Conservation (phyloP, 2,329 filamentous ascomycete species). For the Aspergillus sp. region DNA sequence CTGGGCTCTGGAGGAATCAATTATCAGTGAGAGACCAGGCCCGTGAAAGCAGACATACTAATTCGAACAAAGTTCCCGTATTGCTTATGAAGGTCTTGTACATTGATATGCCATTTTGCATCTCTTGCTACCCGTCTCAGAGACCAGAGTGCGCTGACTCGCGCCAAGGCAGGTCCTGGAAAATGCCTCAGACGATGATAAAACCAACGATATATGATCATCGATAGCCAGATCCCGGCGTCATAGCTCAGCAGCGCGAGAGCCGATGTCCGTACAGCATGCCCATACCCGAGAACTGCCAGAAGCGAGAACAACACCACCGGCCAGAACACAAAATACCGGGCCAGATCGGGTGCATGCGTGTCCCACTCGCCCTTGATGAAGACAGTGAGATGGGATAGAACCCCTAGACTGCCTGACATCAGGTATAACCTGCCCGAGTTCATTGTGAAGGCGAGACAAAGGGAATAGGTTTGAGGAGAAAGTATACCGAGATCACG, state of each 20-base stretch:
- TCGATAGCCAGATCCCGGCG: not conserved
- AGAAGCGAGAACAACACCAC: not conserved
- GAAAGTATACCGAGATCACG: not conserved
- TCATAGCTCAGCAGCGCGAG: not conserved
- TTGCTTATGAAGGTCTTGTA: constrained; percentile 6
- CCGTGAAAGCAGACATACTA: not conserved
- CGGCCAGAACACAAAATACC: not conserved
- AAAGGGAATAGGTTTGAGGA: not conserved
- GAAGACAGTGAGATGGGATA: not conserved
- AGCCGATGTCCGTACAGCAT: not conserved
- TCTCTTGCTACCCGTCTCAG: not conserved
- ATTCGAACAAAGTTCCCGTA: constrained; percentile 11
- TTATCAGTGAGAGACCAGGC: not conserved
- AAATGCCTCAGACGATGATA: constrained; percentile 5
- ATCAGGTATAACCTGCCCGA: not conserved
- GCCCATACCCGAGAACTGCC: not conserved
- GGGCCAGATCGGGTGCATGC: not conserved
- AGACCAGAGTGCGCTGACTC: constrained; percentile 4
- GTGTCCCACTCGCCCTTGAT: not conserved
- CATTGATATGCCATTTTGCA: constrained; percentile 6
- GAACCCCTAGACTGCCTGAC: not conserved
- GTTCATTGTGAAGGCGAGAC: not conserved
- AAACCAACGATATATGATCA: constrained; percentile 8
- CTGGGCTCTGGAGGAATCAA: constrained; percentile 3
- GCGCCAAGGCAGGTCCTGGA: not conserved